Base-by-base conservation (phyloP, 345 rosid species). In the Lumnitzera littorea region DNA sequence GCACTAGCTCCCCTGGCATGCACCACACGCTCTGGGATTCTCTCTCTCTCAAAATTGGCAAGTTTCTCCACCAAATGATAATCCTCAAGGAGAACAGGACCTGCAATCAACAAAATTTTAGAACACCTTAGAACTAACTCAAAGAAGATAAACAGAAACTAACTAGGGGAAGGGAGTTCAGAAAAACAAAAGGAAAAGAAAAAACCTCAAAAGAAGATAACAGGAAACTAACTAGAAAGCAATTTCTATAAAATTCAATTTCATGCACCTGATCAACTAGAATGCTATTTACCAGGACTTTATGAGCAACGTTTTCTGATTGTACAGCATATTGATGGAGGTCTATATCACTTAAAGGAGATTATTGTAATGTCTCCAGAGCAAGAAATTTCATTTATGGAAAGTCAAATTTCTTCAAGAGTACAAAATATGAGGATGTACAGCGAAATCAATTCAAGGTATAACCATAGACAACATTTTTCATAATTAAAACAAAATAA, bases 1-100 rank as follows among this genome's bases (percentile, higher is more conserved):
- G 97, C 97, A 73, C 99, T 94, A 48, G 91, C 99, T 62, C 99
- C 96, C 76, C 99, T 82, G 46, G 97, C 97, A 66, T 94, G 97
- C 75, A 94, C 99, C 24, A 94, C 96, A 63, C 99, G 91, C 78
- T 94, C 97, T 31, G 97, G 99, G 67, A 94, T 88, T 57, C 99
- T 56, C 74, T 94, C 97, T 68, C 99, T 81, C 62, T 84, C 95
- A 63, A 94, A 90, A 63, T 90, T 86, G 74, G 99, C 97, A 46
- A 94, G 70, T 72, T 94, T 94, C 72, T 94, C 97, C 48, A 94
- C 72, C 68, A 94, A 67, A 79, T 94, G 99, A 62, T 90, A 94
- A 80, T 94, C 99, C 88, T 94, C 97, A 5, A 90, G 84, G 61
- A 94, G 91, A 65, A 94, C 74, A 4, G 99, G 99, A 76, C 99